phyloP scores from a whole-genome alignment of 169 alveolate species.

The Perkinsus chesapeaki region DNA sequence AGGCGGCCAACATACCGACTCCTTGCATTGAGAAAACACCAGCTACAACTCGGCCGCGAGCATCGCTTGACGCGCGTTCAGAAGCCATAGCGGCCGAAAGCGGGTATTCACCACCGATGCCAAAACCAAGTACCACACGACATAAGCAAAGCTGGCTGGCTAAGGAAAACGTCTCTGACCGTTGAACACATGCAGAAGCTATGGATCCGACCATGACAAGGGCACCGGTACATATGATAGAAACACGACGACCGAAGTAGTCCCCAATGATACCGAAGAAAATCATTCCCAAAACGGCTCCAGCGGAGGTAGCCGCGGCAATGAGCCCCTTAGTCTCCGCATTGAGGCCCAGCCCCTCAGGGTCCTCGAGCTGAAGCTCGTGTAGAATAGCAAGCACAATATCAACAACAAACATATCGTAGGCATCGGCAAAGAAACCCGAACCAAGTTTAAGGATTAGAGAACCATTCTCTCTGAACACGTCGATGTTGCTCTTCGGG shows the following conservation, averaged over 20 bases:
- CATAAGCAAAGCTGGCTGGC: not conserved
- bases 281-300: slow-evolving; percentile 21
- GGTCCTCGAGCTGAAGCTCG: not conserved
- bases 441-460: slow-evolving; percentile 1
- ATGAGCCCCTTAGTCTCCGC: slow-evolving; percentile 4
- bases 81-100: slow-evolving; percentile 38
- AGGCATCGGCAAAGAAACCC: slow-evolving; percentile 45
- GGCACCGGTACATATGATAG: not conserved
- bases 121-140: slow-evolving; percentile 23
- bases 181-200: not conserved
- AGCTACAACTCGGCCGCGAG: slow-evolving; percentile 27
- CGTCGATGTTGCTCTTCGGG: not conserved
- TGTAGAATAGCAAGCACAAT: slow-evolving; percentile 23
- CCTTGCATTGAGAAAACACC: slow-evolving; percentile 36
- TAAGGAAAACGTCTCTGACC: not conserved
- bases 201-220: slow-evolving; percentile 8
- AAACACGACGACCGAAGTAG: slow-evolving; percentile 19
- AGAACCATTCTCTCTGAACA: not conserved
- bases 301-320: slow-evolving; percentile 21
- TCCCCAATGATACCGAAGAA: slow-evolving; percentile 20
- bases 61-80: slow-evolving; percentile 18
- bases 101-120: slow-evolving; percentile 52
- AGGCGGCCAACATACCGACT: slow-evolving; percentile 8
- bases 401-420: slow-evolving; percentile 40
- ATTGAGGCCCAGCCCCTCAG: not conserved